phyloP scores from a whole-genome alignment of 2,329 filamentous ascomycete genomes.

The Chrysoporthe puriensis region DNA sequence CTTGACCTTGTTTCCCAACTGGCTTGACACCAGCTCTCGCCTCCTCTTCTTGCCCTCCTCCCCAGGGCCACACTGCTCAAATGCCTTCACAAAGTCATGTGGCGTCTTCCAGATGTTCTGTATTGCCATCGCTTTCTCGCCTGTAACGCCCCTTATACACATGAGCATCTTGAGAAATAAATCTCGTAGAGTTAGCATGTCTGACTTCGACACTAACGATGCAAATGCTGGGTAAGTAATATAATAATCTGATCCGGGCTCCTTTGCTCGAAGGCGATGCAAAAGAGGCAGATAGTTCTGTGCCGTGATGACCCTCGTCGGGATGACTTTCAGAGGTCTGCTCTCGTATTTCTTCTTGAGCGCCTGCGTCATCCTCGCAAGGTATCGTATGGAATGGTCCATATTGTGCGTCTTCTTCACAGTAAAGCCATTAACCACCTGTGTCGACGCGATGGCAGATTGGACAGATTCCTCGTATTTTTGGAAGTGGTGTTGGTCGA shows the following conservation, averaged over 20 bases:
- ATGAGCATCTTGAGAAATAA: constrained; percentile 85
- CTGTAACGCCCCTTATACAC: constrained; percentile 75
- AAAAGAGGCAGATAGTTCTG: constrained; percentile 69
- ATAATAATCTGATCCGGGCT: constrained; percentile 57
- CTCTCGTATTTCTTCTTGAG: constrained; percentile 67
- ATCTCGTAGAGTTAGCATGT: constrained; percentile 73
- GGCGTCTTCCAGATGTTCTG: constrained; percentile 80
- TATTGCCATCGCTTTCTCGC: constrained; percentile 79
- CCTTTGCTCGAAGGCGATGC: constrained; percentile 57
- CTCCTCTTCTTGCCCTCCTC: constrained; percentile 59
- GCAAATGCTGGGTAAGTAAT: constrained; percentile 75
- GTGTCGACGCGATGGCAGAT: constrained; percentile 75
- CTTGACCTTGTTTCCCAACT: constrained; percentile 63
- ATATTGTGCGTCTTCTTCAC: constrained; percentile 75
- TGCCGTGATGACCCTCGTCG: constrained; percentile 64
- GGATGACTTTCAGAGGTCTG: constrained; percentile 64
- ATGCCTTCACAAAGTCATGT: constrained; percentile 71
- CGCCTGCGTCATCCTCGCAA: constrained; percentile 71
- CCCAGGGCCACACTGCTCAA: constrained; percentile 55
- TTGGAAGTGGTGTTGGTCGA: constrained; percentile 56
- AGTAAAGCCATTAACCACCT: constrained; percentile 79
- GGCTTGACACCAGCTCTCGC: constrained; percentile 61
- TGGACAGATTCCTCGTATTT: constrained; percentile 69
- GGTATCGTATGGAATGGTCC: constrained; percentile 77
- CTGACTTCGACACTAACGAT: constrained; percentile 74